Base-by-base conservation (phyloP, 2,329 filamentous ascomycete genomes). In the Colletotrichum sidae region DNA sequence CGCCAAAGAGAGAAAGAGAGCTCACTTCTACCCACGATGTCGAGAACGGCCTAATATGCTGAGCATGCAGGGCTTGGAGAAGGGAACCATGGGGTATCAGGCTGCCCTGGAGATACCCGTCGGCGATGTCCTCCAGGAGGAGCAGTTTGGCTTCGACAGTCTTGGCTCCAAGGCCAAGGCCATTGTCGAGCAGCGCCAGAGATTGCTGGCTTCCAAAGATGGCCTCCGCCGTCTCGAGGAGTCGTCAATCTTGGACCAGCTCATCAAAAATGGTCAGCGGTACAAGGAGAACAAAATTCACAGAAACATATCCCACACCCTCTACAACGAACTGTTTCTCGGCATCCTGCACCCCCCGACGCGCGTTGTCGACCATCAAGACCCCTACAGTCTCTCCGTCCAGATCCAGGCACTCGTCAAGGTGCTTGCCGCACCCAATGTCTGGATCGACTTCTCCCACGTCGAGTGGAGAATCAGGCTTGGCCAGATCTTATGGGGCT, bases 391-490 rank as follows among this genome's bases (percentile, higher is more conserved):
- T 58, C 79, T 93, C 17, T 84, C 89, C 47, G 88, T 91, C 41
- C 91, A 93, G 72, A 92, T 93, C 60, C 83, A 89, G 69, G 86
- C 88, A 4, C 78, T 93, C 15, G 83, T 93, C 50, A 88, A 88
- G 72, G 85, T 90, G 9, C 81, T 93, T 49, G 86, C 85, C 0
- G 79, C 86, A 8, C 83, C 88, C 58, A 89, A 90, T 60, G 85
- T 92, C 50, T 93, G 91, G 91, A 84, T 91, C 55, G 90, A 93
- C 75, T 91, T 93, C 69, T 90, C 89, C 17, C 83, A 89, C 38
- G 88, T 93, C 7, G 90, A 93, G 73, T 93, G 90, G 90, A 85
- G 91, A 42, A 90, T 93, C 63, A 83, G 90, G 11, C 80, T 93
- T 1, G 91, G 91, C 7, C 90, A 92, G 75, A 83, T 93, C 46